These are phyloP conservation scores for Zasmidium cellare DNA, from an alignment of 2,329 filamentous ascomycete genomes.

Conservation along the genomic window DNA sequence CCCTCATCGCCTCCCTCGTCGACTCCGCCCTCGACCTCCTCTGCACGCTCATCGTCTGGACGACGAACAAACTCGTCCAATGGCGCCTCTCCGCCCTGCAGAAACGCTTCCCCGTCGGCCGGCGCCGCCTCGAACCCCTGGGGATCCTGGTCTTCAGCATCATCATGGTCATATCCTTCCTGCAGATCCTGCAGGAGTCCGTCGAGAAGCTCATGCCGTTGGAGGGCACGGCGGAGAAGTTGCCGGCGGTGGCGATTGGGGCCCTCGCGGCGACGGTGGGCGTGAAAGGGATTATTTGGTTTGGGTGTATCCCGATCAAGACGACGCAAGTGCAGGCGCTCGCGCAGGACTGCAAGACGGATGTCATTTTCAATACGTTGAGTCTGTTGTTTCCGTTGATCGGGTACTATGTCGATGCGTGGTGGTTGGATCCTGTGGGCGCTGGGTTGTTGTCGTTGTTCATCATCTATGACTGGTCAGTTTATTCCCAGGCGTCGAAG, in stretches of 20 bases:
- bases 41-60: slow-evolving; percentile 62
- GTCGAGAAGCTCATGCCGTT: slow-evolving; percentile 56
- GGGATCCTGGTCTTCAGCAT: slow-evolving; percentile 65
- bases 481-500: background rate
- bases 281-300: slow-evolving; percentile 61
- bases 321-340: slow-evolving; percentile 65
- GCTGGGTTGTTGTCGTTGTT: slow-evolving; percentile 64
- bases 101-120: slow-evolving; percentile 59
- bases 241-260: slow-evolving; percentile 56
- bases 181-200: slow-evolving; percentile 63
- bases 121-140: slow-evolving; percentile 59
- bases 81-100: slow-evolving; percentile 56
- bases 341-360: slow-evolving; percentile 64
- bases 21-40: slow-evolving; percentile 63
- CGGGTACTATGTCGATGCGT: slow-evolving; percentile 58
- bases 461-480: slow-evolving; percentile 68
- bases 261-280: slow-evolving; percentile 60
- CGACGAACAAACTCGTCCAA: slow-evolving; percentile 58
- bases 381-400: slow-evolving; percentile 64
- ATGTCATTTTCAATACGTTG: slow-evolving; percentile 65
- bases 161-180: slow-evolving; percentile 64
- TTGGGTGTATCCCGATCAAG: slow-evolving; percentile 60
- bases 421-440: slow-evolving; percentile 68
- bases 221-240: slow-evolving; percentile 49
- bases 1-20: slow-evolving; percentile 61